Base-by-base conservation (phyloP, 2,329 filamentous ascomycete genomes). In the Botrytis sinoallii region DNA sequence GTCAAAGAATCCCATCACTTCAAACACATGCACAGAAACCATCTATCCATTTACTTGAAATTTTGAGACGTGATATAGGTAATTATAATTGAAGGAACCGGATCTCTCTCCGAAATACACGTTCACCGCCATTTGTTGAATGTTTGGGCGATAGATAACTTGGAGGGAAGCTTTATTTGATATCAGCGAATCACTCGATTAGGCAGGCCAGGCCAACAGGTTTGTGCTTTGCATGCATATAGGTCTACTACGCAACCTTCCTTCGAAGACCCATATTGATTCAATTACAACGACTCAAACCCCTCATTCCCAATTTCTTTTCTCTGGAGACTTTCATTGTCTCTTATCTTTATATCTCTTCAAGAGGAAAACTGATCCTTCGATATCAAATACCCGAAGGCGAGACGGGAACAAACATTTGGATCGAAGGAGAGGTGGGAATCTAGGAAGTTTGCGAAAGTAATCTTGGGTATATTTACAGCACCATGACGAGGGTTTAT, bases 401-500 rank as follows among this genome's bases (percentile, higher is more conserved):
- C 48, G 29, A 59, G 60, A 61, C 71, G 75, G 72, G 72, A 65
- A 74, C 74, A 72, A 55, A 73, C 55, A 72, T 52, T 67, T 29
- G 60, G 44, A 65, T 60, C 42, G 69, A 64, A 67, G 69, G 76
- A 72, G 69, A 73, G 71, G 66, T 40, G 71, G 71, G 57, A 63
- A 60, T 64, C 55, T 38, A 73, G 65, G 38, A 59, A 63, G 55
- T n/a, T 32, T 69, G n/a, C 38, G 48, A 57, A 57, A 69, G 66
- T 57, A 48, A 42, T 55, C 46, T 61, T 61, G 57, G 35, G 32
- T 35, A 44, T 5, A 22, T 48, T 14, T 25, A 64, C 44, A 55
- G 46, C 73, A 78, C 40, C 7, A 86, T 86, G 84, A 85, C 84
- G 74, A 82, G 84, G 78, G 78, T 79, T 70, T 80, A 83, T 74